These are phyloP conservation scores for Camillea tinctor DNA, from an alignment of 2,329 filamentous ascomycete genomes.

Conservation along the genomic window DNA sequence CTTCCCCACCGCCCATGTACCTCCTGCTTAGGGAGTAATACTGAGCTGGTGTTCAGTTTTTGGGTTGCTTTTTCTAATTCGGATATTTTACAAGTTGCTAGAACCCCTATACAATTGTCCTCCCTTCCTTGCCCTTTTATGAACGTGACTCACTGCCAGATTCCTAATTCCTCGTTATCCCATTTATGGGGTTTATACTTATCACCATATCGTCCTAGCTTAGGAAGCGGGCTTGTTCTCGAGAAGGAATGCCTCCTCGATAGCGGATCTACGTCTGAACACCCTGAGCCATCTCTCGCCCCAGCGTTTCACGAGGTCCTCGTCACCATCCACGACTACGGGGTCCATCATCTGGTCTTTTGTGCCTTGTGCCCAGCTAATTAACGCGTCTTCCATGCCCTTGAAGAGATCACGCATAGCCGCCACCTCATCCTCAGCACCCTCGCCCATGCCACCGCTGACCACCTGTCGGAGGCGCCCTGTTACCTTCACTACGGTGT, in stretches of 20 bases:
- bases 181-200: constrained; percentile 6
- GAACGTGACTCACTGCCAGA: not conserved
- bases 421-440: constrained; percentile 61
- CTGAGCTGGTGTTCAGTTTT: no score
- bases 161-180: not conserved
- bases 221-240: constrained; percentile 19
- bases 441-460: constrained; percentile 53
- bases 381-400: constrained; percentile 74
- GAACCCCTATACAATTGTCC: no score
- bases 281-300: constrained; percentile 83
- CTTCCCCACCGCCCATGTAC: no score
- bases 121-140: no score
- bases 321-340: constrained; percentile 49
- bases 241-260: constrained; percentile 67
- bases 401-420: constrained; percentile 79
- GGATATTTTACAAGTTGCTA: no score
- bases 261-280: constrained; percentile 76
- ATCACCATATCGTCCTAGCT: not conserved
- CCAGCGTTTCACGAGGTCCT: constrained; percentile 73
- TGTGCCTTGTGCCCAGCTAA: constrained; percentile 68
- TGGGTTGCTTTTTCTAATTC: no score
- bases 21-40: no score
- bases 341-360: constrained; percentile 75
- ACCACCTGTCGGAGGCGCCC: constrained; percentile 81
- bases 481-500: constrained; percentile 88